Base-by-base conservation (phyloP, 805 yeast species). In the Jamesozyma hellenica region DNA sequence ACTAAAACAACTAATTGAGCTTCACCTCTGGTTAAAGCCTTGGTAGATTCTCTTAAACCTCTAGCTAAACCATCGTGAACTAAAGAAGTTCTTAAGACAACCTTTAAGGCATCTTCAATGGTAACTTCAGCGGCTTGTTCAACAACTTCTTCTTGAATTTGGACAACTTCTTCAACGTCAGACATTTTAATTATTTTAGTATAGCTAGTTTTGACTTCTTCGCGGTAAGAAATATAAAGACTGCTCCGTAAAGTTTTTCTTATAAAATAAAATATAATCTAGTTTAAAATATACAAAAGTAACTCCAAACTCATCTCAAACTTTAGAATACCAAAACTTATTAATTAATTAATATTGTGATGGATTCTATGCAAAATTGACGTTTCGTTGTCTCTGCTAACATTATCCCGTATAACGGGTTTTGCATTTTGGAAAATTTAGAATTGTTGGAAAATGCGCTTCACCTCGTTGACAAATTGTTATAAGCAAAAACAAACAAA, bases 41-140 rank as follows among this genome's bases (percentile, higher is more conserved):
- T 92, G 66, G 96, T 85, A 58, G 97, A 94, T 79, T 92, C 98
- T 81, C 97, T 92, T 71, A 92, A 82, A 81, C 99, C 99, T 79
- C 99, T 90, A 70, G 97, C 97, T 73, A 92, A 85, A 75, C 99
- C 98, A 70, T 90, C 96, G 78, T 87, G 94, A 66, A 90, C 84
- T 69, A 92, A 80, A 60, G 99, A 80, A 70, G 92, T 87, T 82
- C 95, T 88, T 68, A 92, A 82, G 67, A 92, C 97, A 66, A 85
- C 92, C 77, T 87, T 86, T 70, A 92, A 77, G 68, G 96, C 95
- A 69, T 92, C 98, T 77, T 94, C 97, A 60, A 92, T 82, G 70
- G 97, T 77, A 74, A 90, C 79, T 63, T 87, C 79, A 53, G 86
- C 85, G 64, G 88, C 70, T 64, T 79, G 75, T 71, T 86, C 88